These are phyloP conservation scores for Crucibulum laeve DNA, from an alignment of 768 basidiomycete species.

Conservation along the genomic window DNA sequence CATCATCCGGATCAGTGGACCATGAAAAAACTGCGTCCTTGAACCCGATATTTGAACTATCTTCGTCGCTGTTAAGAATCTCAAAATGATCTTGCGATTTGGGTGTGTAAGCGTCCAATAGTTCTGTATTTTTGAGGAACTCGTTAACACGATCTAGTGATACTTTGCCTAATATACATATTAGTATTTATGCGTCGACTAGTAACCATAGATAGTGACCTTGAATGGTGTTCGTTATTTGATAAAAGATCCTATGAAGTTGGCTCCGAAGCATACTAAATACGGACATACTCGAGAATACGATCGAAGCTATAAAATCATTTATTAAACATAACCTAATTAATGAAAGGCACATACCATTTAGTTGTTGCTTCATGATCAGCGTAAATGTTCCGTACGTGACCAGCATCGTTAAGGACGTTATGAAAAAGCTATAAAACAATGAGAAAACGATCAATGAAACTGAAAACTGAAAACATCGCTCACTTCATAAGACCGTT, in stretches of 20 bases:
- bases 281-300: conserved; percentile 48
- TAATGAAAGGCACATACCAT: conserved; percentile 9
- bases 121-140: conserved; percentile 22
- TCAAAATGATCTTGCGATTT: not conserved
- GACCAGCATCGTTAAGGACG: conserved; percentile 59
- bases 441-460: not conserved
- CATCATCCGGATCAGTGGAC: conserved; percentile 30
- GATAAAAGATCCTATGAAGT: conserved; percentile 28
- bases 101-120: conserved; percentile 26
- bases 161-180: conserved; percentile 42
- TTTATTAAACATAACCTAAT: conserved; percentile 3
- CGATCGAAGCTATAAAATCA: conserved; percentile 29
- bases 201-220: not conserved
- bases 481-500: conserved; percentile 20
- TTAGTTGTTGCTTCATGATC: conserved; percentile 17
- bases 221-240: conserved; percentile 4
- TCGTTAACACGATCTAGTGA: conserved; percentile 51
- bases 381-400: conserved; percentile 58
- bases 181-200: not conserved
- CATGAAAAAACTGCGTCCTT: conserved; percentile 52
- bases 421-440: conserved; percentile 47
- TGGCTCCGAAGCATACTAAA: conserved; percentile 56
- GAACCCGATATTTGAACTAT: conserved; percentile 38
- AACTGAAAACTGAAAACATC: not conserved
- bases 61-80: not conserved